Percentiles rank a stretch among this genome's conserved stretches.
Evolutionary conservation across 306 rosid genomes (phyloP).

Genomic region (Notholithocarpus densiflorus): DNA sequence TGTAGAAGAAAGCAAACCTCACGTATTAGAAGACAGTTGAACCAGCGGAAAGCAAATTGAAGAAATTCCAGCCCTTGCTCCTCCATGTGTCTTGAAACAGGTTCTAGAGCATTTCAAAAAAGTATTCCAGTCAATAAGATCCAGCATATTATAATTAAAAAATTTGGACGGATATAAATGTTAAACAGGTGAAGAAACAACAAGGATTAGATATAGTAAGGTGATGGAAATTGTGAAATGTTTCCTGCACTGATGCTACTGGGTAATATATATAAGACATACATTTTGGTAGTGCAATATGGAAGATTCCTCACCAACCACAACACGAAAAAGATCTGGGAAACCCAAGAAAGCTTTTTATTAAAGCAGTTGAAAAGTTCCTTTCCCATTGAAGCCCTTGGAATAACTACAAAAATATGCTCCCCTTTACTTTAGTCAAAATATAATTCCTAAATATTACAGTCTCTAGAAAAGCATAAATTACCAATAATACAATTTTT

Average conservation of each 20-base stretch:
- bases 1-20: constrained; percentile 57
- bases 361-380: not conserved
- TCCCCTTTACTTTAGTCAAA: not conserved
- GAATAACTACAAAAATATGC: constrained; percentile 14
- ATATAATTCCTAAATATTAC: not conserved
- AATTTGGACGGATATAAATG: constrained; percentile 5
- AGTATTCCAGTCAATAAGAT: constrained; percentile 14
- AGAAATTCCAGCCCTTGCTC: constrained; percentile 92
- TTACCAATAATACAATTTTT: not conserved
- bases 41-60: constrained; percentile 99
- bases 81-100: constrained; percentile 92
- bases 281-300: constrained; percentile 4
- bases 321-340: not conserved
- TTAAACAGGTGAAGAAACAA: constrained; percentile 13
- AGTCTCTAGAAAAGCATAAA: not conserved
- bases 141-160: constrained; percentile 9
- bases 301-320: constrained; percentile 5
- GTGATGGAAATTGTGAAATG: not conserved
- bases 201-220: not conserved
- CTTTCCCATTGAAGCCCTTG: constrained; percentile 12
- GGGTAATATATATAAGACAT: not conserved
- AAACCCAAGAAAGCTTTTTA: not conserved
- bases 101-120: constrained; percentile 50
- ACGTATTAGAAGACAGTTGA: constrained; percentile 94
- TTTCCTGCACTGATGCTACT: not conserved